Conservation (phyloP, 345 rosid genomes). For the Xanthoceras sorbifolium region DNA sequence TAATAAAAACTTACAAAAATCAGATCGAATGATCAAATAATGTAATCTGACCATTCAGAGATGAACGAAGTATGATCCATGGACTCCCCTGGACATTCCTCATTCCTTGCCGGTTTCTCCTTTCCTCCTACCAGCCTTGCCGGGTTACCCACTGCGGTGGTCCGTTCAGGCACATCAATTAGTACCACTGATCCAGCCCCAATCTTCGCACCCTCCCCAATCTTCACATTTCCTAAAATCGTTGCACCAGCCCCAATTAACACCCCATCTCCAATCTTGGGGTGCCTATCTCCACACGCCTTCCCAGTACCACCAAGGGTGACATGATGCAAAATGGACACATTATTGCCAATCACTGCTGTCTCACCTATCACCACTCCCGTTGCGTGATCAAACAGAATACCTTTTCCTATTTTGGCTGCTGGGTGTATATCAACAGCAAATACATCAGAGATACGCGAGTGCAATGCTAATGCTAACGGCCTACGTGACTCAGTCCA, state of each 20-base stretch:
- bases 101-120: constrained; percentile 59
- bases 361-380: constrained; percentile 95
- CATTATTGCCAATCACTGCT: constrained; percentile 88
- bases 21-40: constrained; percentile 42
- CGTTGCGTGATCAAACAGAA: constrained; percentile 89
- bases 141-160: constrained; percentile 92
- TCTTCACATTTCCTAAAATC: constrained; percentile 78
- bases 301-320: constrained; percentile 95
- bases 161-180: constrained; percentile 71
- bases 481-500: constrained; percentile 81
- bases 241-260: constrained; percentile 95
- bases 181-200: constrained; percentile 94
- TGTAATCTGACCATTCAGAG: constrained; percentile 91
- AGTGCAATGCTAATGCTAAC: constrained; percentile 85
- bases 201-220: constrained; percentile 88
- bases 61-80: constrained; percentile 98
- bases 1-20: background rate
- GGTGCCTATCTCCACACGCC: constrained; percentile 79
- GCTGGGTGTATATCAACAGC: constrained; percentile 97
- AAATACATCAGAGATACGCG: constrained; percentile 90
- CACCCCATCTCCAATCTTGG: constrained; percentile 93
- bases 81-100: constrained; percentile 87
- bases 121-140: constrained; percentile 94
- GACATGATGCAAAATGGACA: constrained; percentile 87
- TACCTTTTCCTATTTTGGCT: constrained; percentile 84